phyloP scores from a whole-genome alignment of 768 basidiomycete species.

The Boletus sensibilis region DNA sequence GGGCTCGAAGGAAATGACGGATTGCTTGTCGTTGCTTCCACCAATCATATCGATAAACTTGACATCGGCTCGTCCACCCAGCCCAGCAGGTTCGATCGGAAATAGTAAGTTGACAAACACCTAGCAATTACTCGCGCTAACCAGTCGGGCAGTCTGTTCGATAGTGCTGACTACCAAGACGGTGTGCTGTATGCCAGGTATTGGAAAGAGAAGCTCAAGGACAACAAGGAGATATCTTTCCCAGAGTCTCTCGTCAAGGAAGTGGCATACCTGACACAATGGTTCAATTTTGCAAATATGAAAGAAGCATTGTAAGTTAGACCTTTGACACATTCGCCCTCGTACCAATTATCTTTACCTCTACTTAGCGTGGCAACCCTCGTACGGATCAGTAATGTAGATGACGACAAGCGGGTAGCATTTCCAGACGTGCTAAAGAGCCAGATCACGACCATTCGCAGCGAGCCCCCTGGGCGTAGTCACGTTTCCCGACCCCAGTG shows the following conservation, averaged over 20 bases:
- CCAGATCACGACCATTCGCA: conserved; percentile 61
- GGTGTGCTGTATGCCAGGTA: conserved; percentile 68
- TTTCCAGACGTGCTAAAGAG: conserved; percentile 53
- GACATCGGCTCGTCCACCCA: conserved; percentile 75
- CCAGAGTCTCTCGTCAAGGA: conserved; percentile 61
- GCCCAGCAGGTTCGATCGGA: conserved; percentile 83
- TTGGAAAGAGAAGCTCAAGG: conserved; percentile 75
- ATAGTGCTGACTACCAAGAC: conserved; percentile 64
- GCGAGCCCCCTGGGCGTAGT: too few relatives aligned
- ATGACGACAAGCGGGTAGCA: conserved; percentile 45
- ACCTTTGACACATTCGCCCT: not conserved
- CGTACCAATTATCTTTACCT: not conserved
- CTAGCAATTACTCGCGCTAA: not conserved
- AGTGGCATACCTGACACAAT: conserved; percentile 56
- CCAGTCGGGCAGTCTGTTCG: conserved; percentile 53
- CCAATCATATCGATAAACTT: conserved; percentile 80
- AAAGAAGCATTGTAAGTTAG: conserved; percentile 82
- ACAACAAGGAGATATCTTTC: conserved; percentile 62
- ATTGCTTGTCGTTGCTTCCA: conserved; percentile 72
- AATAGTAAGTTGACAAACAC: conserved; percentile 56
- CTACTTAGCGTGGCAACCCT: conserved; percentile 63
- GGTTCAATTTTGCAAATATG: conserved; percentile 84
- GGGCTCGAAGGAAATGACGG: conserved; percentile 81
- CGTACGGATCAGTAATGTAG: conserved; percentile 57
- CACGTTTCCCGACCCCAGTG: too few relatives aligned